Base-by-base conservation (phyloP, 2,329 filamentous ascomycete genomes). In the Cladophialophora bantiana region DNA sequence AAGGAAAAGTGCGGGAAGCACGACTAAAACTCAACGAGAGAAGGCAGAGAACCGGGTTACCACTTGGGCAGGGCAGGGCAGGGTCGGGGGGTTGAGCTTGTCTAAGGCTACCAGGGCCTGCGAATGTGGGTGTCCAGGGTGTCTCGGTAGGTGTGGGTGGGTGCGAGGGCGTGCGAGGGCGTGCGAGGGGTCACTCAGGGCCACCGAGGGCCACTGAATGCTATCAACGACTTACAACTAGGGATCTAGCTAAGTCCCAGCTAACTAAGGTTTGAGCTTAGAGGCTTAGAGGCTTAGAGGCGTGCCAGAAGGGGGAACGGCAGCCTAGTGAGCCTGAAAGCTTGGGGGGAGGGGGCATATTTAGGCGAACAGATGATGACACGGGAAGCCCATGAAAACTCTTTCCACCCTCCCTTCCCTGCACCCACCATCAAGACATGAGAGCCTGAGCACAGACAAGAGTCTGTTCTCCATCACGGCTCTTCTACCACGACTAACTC, bases 1-100 rank as follows among this genome's bases (percentile, higher is more conserved):
- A 69, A 68, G 66, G 65, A 72, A 70, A 63, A 64, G 66, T 55
- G 62, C 59, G 48, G 66, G 66, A 71, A 61, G 64, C 68, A 69
- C 52, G 59, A 57, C 48, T 60, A 40, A 60, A 61, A 59, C 57
- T 65, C 54, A 59, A 55, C 52, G 31, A 50, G 40, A 50, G 59
- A 55, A 54, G 50, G 32, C 42, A 40, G 54, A 55, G 45, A 42
- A 53, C 45, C 32, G 26, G 48, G 59, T 38, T 31, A 26, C 26
- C 26, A 26, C 26, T 26, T 26, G 26, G 26, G 26, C 26, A 26
- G 26, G 26, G 26, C 26, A 26, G 26, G 26, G 26, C 26, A 26
- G 26, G 26, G 26, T 26, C 26, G 26, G 57, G 26, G 57, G n/a
- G 12, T 9, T 15, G 38, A 42, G 40, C 40, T 42, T 42, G 38